Evolutionary conservation across 225 moss, liverwort and hornwort genomes (phyloP).

Genomic region (Pseudoscleropodium purum): DNA sequence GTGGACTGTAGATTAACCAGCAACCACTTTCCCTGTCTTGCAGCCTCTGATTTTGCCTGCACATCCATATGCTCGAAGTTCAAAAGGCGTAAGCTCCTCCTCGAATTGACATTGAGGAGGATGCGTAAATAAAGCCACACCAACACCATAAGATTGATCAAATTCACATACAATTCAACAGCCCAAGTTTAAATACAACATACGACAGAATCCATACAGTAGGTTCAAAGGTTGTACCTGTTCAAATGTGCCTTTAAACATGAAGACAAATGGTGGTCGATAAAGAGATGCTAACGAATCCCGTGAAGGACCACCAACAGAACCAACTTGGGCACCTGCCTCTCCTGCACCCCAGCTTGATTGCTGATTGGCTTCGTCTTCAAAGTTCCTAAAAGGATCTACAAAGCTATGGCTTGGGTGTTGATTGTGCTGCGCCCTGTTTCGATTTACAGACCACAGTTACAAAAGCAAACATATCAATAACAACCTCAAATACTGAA

Average conservation of each 20-base stretch:
- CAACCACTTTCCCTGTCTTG: conserved; percentile 91
- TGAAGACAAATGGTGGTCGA: conserved; percentile 89
- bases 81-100: not conserved
- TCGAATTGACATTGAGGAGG: not conserved
- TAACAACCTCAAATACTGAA: not conserved
- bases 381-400: conserved; percentile 97
- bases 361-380: conserved; percentile 90
- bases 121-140: not conserved
- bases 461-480: not conserved
- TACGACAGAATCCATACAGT: not conserved
- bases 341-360: conserved; percentile 65
- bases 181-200: not conserved
- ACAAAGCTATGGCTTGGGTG: conserved; percentile 74
- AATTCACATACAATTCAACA: not conserved
- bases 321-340: conserved; percentile 38
- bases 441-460: not conserved
- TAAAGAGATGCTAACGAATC: conserved; percentile 97
- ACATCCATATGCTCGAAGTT: not conserved
- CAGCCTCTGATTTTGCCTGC: conserved; percentile 95
- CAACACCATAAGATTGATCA: not conserved
- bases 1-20: conserved; percentile 93
- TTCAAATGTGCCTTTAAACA: conserved; percentile 99
- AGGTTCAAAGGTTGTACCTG: conserved; percentile 37
- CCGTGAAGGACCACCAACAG: conserved; percentile 49
- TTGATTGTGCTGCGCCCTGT: conserved; percentile 68